Evolutionary conservation across 2,329 filamentous ascomycete genomes (phyloP).

Genomic region (Amylocarpus encephaloides): DNA sequence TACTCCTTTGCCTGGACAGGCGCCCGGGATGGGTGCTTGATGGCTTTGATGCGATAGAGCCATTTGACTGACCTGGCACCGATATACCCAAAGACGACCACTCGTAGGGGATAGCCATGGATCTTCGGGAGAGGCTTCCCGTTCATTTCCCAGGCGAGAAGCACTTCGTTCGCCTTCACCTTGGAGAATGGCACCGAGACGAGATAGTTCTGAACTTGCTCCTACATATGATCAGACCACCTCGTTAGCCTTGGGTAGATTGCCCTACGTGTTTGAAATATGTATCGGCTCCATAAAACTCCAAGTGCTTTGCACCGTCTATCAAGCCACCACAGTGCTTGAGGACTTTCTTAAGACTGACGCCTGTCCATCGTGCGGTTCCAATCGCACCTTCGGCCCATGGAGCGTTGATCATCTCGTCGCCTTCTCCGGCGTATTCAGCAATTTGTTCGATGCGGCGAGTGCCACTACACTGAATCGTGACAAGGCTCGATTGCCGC

Average conservation of each 20-base stretch:
- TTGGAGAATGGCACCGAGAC: constrained; percentile 63
- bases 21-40: constrained; percentile 47
- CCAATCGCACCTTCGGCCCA: constrained; percentile 65
- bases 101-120: constrained; percentile 59
- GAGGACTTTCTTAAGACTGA: constrained; percentile 63
- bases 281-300: constrained; percentile 64
- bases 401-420: constrained; percentile 45
- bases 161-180: constrained; percentile 58
- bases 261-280: constrained; percentile 56
- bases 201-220: constrained; percentile 58
- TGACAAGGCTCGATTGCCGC: constrained; percentile 41
- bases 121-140: constrained; percentile 54
- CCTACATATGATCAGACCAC: constrained; percentile 15
- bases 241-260: neutral
- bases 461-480: constrained; percentile 63
- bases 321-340: constrained; percentile 60
- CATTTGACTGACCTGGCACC: constrained; percentile 65
- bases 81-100: constrained; percentile 58
- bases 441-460: constrained; percentile 63
- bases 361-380: constrained; percentile 56
- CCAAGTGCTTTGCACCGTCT: constrained; percentile 52
- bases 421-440: constrained; percentile 60
- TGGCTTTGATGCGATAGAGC: constrained; percentile 58
- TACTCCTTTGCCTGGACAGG: constrained; percentile 62
- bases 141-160: constrained; percentile 64